Percentiles rank a stretch among this genome's conserved stretches.
Conservation (phyloP, 148 eudicot genomes). For the Arbutus unedo region DNA sequence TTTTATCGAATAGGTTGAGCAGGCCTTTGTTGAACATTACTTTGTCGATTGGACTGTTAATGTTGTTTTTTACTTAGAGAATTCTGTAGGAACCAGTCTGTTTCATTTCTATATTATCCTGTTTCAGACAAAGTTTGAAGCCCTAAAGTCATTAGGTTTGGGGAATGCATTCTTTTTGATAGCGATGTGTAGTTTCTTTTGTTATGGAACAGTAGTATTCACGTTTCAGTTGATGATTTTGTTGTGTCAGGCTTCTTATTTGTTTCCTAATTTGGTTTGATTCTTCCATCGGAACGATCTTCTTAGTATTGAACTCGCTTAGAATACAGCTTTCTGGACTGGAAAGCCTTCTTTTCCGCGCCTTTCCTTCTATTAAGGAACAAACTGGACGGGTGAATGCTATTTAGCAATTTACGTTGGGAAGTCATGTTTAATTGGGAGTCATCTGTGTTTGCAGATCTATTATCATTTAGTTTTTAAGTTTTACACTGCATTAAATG, state of each 20-base stretch:
- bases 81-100: background rate
- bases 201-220: background rate
- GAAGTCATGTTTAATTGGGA: background rate
- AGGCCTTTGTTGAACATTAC: background rate
- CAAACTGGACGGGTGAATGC: background rate
- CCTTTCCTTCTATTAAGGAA: background rate
- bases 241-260: background rate
- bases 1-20: constrained; percentile 7
- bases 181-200: background rate
- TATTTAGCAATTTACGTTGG: background rate
- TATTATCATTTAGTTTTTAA: background rate
- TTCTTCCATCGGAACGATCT: background rate
- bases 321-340: background rate
- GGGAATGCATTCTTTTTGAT: background rate
- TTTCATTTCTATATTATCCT: background rate
- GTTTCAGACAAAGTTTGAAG: background rate
- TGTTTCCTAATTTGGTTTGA: background rate
- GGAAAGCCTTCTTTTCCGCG: background rate
- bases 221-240: background rate
- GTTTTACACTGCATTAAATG: background rate
- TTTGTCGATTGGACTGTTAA: constrained; percentile 10
- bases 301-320: background rate
- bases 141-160: background rate
- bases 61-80: background rate
- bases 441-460: background rate